Evolutionary conservation across 176 grass and related monocot species (phyloP), one percentile per base, ranked within the genome.

Genomic region (Ampelocalamus luodianensis): DNA sequence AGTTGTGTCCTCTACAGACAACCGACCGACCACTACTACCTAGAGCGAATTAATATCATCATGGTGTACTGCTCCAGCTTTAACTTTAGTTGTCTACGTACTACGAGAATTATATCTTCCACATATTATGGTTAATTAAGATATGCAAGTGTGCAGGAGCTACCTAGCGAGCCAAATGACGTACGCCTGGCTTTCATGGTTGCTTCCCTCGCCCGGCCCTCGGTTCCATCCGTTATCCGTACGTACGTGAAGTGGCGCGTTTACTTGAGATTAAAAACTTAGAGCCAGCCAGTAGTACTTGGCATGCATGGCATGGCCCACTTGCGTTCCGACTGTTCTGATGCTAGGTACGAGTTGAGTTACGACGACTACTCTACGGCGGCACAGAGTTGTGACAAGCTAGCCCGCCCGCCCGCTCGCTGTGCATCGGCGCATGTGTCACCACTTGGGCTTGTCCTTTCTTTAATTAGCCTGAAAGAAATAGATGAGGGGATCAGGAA

Each of bases 11-110:
- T 82, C 90, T 79, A 83, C 56, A 83, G 92, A 92, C 96, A 95
- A 98, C 96, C 93, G 83, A 95, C 96, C 91, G 82, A 95, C 96
- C 91, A 87, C 91, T 92, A 85, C 91, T 83, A 84, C 75, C 88
- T 80, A 85, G 89, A 84, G 85, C 34, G 76, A 88, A 88, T 91
- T 87, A 68, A 88, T 81, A 80, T 70, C 62, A 64, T 55, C 17
- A 72, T 65, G 54, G 10, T 78, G 77, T 85, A 81, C 83, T 74
- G 58, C 18, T 62, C 68, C 68, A 84, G 50, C 68, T 90, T 79
- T 90, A 72, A 68, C 89, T 86, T 86, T 77, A 71, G 66, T 72
- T 86, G 50, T 48, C 40, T 74, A 54, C 22, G 45, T 74, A 8
- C 71, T 65, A 74, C 74, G 80, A 74, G 59, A 79, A 73, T 40